Percentiles rank a stretch among this genome's conserved stretches.
phyloP scores from a whole-genome alignment of 345 rosid species.

The Geranium brycei region DNA sequence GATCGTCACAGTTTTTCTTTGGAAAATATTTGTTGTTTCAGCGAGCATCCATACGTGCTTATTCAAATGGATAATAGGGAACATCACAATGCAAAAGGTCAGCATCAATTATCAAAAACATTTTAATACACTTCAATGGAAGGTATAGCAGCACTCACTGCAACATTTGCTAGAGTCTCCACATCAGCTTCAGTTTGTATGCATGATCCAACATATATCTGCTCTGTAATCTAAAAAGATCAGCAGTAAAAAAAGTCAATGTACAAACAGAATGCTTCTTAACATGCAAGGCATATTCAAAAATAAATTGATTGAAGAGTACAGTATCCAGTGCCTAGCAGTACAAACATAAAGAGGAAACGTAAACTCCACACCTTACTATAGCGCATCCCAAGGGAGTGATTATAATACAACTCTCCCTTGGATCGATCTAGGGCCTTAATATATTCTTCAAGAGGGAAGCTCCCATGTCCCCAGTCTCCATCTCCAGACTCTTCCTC shows the following conservation, averaged over 20 bases:
- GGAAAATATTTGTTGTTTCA: background rate
- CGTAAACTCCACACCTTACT: conserved; percentile 52
- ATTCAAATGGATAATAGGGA: background rate
- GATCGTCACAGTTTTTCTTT: background rate
- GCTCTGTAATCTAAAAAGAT: conserved; percentile 66
- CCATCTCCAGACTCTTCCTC: conserved; percentile 66
- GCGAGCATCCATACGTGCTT: background rate
- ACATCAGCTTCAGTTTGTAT: conserved; percentile 76
- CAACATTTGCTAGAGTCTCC: conserved; percentile 33
- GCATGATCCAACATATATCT: conserved; percentile 79
- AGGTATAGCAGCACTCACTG: conserved; percentile 32
- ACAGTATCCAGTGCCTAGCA: background rate
- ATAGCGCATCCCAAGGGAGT: conserved; percentile 74
- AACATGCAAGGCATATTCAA: background rate
- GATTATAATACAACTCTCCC: conserved; percentile 78
- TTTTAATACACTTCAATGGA: conserved; percentile 1
- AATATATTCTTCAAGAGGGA: conserved; percentile 75
- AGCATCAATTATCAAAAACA: background rate
- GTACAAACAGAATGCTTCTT: background rate
- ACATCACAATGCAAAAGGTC: background rate
- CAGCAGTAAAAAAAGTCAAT: background rate
- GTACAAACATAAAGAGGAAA: background rate
- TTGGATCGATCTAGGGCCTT: conserved; percentile 79
- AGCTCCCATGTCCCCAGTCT: conserved; percentile 87
- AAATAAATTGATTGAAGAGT: background rate